Evolutionary conservation across 2,329 filamentous ascomycete genomes (phyloP).

Genomic region (Fusarium camptoceras): DNA sequence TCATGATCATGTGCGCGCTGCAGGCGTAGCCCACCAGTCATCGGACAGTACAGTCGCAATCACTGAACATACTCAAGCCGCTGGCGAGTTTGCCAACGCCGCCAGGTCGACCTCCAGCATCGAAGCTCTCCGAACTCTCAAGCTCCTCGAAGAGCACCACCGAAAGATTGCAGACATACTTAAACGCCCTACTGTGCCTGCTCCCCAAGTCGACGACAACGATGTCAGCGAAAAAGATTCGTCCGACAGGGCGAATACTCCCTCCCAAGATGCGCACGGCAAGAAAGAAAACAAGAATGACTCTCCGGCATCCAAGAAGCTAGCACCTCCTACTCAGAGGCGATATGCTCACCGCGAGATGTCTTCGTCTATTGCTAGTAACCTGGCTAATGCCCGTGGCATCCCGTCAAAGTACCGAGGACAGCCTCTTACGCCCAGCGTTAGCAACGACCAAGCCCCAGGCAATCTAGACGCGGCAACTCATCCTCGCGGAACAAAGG

Average conservation of each 20-base stretch:
- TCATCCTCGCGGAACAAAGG: constrained; percentile 61
- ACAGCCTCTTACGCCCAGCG: constrained; percentile 76
- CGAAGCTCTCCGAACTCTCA: constrained; percentile 85
- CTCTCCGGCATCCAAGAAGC: constrained; percentile 46
- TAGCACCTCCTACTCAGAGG: constrained; percentile 55
- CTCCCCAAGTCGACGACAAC: constrained; percentile 49
- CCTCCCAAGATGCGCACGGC: constrained; percentile 36
- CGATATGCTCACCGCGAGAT: constrained; percentile 73
- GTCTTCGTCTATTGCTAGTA: constrained; percentile 87
- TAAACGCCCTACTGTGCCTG: constrained; percentile 69
- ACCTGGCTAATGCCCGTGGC: constrained; percentile 85
- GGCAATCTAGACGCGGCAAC: constrained; percentile 73
- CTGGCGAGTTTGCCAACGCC: constrained; percentile 87
- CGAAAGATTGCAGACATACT: constrained; percentile 84
- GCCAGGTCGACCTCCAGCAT: constrained; percentile 74
- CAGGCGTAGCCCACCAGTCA: constrained; percentile 79
- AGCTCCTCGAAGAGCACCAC: constrained; percentile 89
- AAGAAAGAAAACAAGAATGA: constrained; percentile 38
- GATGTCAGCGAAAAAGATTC: constrained; percentile 48
- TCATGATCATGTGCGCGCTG: constrained; percentile 88
- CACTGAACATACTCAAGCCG: constrained; percentile 88
- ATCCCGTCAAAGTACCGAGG: constrained; percentile 75
- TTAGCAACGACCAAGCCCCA: constrained; percentile 79
- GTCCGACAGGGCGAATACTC: constrained; percentile 42
- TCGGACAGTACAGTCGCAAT: constrained; percentile 83